Evolutionary conservation across 2,329 filamentous ascomycete genomes (phyloP).

Genomic region (Aspergillus melleus): DNA sequence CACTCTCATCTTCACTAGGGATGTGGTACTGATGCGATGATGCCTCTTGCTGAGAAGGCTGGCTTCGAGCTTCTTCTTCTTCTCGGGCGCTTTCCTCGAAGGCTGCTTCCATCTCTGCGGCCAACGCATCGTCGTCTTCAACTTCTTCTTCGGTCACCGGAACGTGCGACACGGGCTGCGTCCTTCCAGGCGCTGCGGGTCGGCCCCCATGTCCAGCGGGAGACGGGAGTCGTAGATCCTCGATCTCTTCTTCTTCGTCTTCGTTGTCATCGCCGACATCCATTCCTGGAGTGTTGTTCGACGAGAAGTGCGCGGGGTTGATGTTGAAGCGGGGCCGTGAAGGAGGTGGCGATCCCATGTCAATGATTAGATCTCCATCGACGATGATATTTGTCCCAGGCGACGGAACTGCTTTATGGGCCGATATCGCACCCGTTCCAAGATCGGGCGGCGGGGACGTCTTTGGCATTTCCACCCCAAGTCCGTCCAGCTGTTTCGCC

Average conservation of each 20-base stretch:
- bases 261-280: conserved; percentile 35
- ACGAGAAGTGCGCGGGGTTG: conserved; percentile 44
- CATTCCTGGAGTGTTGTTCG: conserved; percentile 41
- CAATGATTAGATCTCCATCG: conserved; percentile 49
- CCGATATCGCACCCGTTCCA: conserved; percentile 29
- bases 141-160: conserved; percentile 29
- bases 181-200: conserved; percentile 12
- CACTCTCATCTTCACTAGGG: conserved; percentile 58
- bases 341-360: conserved; percentile 49
- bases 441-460: conserved; percentile 35
- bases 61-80: conserved; percentile 43
- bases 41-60: conserved; percentile 27
- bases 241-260: conserved; percentile 41
- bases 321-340: conserved; percentile 39
- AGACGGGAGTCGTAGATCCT: conserved; percentile 38
- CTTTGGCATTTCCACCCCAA: conserved; percentile 23
- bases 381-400: conserved; percentile 47
- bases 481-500: conserved; percentile 2
- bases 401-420: conserved; percentile 34
- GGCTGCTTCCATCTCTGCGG: conserved; percentile 59
- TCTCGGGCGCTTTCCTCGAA: conserved; percentile 46
- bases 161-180: conserved; percentile 19
- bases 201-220: conserved; percentile 29
- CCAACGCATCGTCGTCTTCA: conserved; percentile 54
- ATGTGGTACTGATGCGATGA: conserved; percentile 33